These are phyloP conservation scores for Alternaria sp. DNA, from an alignment of 2,329 filamentous ascomycete genomes.

Conservation along the genomic window DNA sequence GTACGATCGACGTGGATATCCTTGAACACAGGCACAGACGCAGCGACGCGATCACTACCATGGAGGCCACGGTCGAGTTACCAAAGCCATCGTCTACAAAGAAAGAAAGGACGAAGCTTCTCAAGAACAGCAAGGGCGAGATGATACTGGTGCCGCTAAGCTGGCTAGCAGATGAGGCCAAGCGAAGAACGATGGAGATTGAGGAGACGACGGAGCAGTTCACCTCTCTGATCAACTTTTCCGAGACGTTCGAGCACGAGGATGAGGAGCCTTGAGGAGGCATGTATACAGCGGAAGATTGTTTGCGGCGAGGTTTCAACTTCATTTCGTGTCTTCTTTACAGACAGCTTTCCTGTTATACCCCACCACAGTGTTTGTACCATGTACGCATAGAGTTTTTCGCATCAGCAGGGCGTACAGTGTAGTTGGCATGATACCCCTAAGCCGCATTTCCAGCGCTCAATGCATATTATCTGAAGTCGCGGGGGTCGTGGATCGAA, in stretches of 20 bases:
- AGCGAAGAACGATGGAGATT: conserved; percentile 18
- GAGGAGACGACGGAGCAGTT: conserved; percentile 19
- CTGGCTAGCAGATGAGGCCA: conserved; percentile 27
- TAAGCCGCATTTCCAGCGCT: background rate
- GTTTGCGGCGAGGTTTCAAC: background rate
- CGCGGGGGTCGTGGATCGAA: background rate
- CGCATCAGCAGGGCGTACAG: background rate
- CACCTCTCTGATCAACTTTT: conserved; percentile 38
- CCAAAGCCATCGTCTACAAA: conserved; percentile 6
- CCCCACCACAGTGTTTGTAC: background rate
- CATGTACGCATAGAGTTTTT: background rate
- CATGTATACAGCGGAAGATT: background rate
- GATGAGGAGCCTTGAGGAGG: conserved; percentile 9
- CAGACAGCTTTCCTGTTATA: background rate
- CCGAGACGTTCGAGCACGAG: conserved; percentile 31
- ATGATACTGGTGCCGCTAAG: conserved; percentile 37
- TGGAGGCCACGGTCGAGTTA: conserved; percentile 4
- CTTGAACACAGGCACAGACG: conserved; percentile 53
- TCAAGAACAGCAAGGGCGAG: conserved; percentile 19
- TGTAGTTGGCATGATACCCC: background rate
- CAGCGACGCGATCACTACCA: conserved; percentile 20
- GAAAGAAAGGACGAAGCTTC: conserved; percentile 28
- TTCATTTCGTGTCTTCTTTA: background rate
- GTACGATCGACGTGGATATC: conserved; percentile 61
- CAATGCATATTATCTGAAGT: background rate